These are phyloP conservation scores for Suhomyces tanzawaensis DNA, from an alignment of 805 yeast species.

Conservation along the genomic window DNA sequence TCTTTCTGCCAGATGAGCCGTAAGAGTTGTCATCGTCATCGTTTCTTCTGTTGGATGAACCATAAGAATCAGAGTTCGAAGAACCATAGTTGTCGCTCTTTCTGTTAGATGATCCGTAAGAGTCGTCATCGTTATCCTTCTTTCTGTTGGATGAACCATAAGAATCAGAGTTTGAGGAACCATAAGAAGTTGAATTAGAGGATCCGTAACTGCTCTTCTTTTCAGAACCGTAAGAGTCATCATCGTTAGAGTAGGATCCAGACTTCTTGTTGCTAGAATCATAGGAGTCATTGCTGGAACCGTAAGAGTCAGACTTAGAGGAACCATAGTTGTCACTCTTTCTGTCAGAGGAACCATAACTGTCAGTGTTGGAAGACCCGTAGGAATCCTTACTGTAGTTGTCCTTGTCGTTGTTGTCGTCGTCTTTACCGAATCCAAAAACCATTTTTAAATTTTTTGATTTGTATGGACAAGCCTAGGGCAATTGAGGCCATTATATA, in stretches of 20 bases:
- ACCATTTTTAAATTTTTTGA: slow-evolving; percentile 21
- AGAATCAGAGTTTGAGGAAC: slow-evolving; percentile 16
- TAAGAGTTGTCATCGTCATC: slow-evolving; percentile 23
- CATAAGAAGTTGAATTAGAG: slow-evolving; percentile 20
- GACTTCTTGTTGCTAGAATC: slow-evolving; percentile 15
- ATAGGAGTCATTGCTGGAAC: slow-evolving; percentile 13
- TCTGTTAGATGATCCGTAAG: slow-evolving; percentile 20
- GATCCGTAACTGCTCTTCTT: slow-evolving; percentile 10
- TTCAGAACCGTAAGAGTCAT: slow-evolving; percentile 20
- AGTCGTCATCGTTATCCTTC: slow-evolving; percentile 13
- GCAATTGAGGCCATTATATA: no score
- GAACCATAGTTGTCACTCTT: slow-evolving; percentile 19
- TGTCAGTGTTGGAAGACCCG: slow-evolving; percentile 18
- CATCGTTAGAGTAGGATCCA: slow-evolving; percentile 10
- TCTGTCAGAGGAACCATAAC: slow-evolving; percentile 22
- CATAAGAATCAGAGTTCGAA: slow-evolving; percentile 19
- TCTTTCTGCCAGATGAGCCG: slow-evolving; percentile 19
- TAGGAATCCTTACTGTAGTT: slow-evolving; percentile 17
- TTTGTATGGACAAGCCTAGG: no score
- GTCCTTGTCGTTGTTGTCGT: slow-evolving; percentile 15
- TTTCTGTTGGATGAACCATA: slow-evolving; percentile 20
- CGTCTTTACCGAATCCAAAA: slow-evolving; percentile 32
- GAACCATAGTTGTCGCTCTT: slow-evolving; percentile 20
- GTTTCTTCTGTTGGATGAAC: slow-evolving; percentile 13
- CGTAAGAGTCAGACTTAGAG: slow-evolving; percentile 11